Percentiles rank a stretch among this genome's conserved stretches.
Evolutionary conservation across 805 yeast species (phyloP).

Genomic region (fission yeast (Schizosaccharomyces pombe)): DNA sequence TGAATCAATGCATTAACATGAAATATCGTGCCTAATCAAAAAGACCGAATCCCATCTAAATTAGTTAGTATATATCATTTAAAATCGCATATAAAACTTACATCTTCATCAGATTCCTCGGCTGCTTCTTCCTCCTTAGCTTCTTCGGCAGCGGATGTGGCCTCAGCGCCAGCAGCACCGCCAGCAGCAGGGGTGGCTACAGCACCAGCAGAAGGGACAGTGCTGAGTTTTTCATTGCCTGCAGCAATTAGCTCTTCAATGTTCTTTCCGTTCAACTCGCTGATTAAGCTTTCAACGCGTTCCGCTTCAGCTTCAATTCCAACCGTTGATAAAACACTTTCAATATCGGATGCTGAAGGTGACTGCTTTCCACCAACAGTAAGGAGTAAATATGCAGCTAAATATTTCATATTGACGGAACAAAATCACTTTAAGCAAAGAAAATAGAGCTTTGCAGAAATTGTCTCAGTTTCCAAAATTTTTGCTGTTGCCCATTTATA

Average conservation of each 20-base stretch:
- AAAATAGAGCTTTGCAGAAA: background rate
- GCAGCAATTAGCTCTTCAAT: constrained; percentile 51
- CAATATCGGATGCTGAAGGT: constrained; percentile 83
- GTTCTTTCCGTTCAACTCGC: constrained; percentile 83
- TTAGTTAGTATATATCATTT: background rate
- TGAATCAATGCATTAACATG: background rate
- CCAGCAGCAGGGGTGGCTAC: constrained; percentile 56
- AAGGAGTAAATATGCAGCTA: constrained; percentile 97
- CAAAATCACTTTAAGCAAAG: constrained; percentile 1
- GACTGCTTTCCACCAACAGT: constrained; percentile 89
- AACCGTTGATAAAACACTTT: constrained; percentile 72
- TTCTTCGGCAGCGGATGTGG: constrained; percentile 42
- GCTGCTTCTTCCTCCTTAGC: constrained; percentile 26
- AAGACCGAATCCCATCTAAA: constrained; percentile 46
- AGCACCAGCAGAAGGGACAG: constrained; percentile 96
- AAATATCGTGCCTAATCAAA: constrained; percentile 53
- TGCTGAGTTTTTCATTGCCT: constrained; percentile 88
- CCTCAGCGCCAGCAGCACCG: constrained; percentile 54
- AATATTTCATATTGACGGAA: constrained; percentile 51
- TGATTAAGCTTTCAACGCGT: constrained; percentile 54
- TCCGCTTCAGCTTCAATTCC: constrained; percentile 88
- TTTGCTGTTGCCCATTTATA: background rate
- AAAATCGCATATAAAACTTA: constrained; percentile 7
- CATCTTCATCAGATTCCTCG: constrained; percentile 33
- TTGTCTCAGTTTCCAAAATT: background rate